phyloP scores from a whole-genome alignment of 768 basidiomycete genomes.

The Suillus subaureus region DNA sequence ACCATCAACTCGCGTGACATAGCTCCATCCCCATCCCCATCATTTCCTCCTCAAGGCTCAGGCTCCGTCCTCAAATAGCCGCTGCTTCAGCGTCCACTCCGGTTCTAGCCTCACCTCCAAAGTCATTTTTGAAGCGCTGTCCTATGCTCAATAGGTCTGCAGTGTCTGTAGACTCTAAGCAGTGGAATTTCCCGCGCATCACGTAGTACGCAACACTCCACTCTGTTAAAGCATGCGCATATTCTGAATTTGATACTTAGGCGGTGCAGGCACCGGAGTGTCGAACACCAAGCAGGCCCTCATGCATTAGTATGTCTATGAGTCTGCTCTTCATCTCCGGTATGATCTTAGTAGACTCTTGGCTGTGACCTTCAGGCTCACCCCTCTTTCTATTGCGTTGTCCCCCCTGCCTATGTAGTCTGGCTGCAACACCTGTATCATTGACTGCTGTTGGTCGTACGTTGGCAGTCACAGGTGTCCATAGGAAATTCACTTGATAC shows the following conservation, averaged over 20 bases:
- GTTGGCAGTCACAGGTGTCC: background rate
- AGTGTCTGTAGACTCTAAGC: background rate
- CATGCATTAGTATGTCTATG: background rate
- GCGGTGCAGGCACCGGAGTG: background rate
- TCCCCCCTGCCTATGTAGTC: background rate
- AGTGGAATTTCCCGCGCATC: background rate
- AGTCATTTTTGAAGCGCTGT: background rate
- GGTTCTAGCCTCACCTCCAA: background rate
- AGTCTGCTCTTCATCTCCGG: background rate
- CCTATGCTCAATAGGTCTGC: background rate
- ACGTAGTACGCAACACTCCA: background rate
- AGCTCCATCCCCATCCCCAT: background rate
- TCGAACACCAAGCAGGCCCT: background rate
- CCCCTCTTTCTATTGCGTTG: no score
- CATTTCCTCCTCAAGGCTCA: no score
- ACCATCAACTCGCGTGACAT: background rate
- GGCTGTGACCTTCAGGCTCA: background rate
- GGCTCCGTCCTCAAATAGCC: no score
- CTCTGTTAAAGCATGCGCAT: background rate
- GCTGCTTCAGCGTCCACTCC: no score
- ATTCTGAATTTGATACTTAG: background rate
- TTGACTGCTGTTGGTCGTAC: no score
- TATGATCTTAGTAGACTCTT: background rate
- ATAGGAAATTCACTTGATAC: background rate
- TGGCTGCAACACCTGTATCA: background rate